Percentiles rank a stretch among this genome's conserved stretches.
Conservation (phyloP, 2,329 filamentous ascomycete genomes). For the Eutypa lata region DNA sequence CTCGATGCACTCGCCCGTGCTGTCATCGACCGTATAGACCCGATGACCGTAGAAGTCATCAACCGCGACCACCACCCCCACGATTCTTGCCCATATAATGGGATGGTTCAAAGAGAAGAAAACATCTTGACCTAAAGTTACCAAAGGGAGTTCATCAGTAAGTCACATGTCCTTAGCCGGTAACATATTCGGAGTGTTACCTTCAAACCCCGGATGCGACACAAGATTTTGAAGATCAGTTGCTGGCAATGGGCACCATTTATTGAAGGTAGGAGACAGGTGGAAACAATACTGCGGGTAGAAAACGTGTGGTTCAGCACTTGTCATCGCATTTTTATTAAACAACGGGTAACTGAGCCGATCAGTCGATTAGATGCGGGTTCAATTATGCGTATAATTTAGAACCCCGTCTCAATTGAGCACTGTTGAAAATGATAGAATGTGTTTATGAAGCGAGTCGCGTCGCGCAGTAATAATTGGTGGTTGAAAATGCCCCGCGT, state of each 20-base stretch:
- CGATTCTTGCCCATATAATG: conserved; percentile 70
- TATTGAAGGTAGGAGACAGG: conserved; percentile 57
- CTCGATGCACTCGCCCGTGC: conserved; percentile 59
- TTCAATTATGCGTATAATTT: too few species aligned
- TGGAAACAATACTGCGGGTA: conserved; percentile 64
- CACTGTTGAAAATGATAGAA: neutral
- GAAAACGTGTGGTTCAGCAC: conserved; percentile 24
- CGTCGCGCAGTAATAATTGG: neutral
- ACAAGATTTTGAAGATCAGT: conserved; percentile 48
- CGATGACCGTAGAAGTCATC: conserved; percentile 46
- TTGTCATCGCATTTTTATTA: conserved; percentile 43
- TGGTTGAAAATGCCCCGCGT: neutral
- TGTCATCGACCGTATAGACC: conserved; percentile 62
- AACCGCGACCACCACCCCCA: conserved; percentile 66
- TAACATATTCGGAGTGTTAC: conserved; percentile 30
- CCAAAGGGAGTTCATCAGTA: neutral
- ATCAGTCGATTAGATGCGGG: neutral
- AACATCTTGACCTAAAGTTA: conserved; percentile 45
- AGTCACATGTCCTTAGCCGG: neutral
- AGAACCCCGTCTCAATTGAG: neutral
- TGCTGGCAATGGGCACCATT: conserved; percentile 56
- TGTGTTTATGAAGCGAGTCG: neutral
- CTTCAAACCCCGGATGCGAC: conserved; percentile 49
- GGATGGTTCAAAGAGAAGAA: conserved; percentile 73
- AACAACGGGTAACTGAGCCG: conserved; percentile 10